Percentiles rank a stretch among this genome's conserved stretches.
Conservation (phyloP, 1,284 basidiomycete species). For the Trametes polyzona region DNA sequence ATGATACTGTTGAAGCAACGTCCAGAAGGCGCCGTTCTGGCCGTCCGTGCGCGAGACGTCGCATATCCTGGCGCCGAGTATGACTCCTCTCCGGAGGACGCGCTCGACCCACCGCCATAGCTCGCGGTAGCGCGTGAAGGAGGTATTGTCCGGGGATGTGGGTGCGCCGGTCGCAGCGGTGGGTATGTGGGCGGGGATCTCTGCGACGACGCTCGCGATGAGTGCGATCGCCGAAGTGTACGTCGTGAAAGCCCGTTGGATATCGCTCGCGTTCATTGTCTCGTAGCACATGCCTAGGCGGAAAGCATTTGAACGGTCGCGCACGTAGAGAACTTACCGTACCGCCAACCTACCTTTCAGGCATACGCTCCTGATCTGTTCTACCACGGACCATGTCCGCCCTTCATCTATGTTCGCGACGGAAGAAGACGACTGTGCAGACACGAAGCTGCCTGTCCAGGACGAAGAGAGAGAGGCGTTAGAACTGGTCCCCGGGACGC, state of each 20-base stretch:
- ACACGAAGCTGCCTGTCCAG: constrained; percentile 50
- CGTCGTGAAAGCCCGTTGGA: constrained; percentile 50
- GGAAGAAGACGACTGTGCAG: constrained; percentile 43
- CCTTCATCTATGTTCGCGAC: constrained; percentile 62
- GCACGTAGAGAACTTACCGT: not conserved
- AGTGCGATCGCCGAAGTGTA: constrained; percentile 62
- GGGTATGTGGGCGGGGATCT: constrained; percentile 47
- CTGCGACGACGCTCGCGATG: constrained; percentile 53
- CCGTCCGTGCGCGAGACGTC: constrained; percentile 40
- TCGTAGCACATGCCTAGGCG: constrained; percentile 55
- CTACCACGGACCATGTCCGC: constrained; percentile 65
- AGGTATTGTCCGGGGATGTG: constrained; percentile 45
- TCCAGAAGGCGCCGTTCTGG: constrained; percentile 50
- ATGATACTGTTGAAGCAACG: constrained; percentile 65
- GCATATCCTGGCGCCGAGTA: constrained; percentile 55
- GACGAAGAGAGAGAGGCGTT: constrained; percentile 50
- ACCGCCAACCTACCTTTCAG: constrained; percentile 57
- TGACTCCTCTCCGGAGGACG: constrained; percentile 68
- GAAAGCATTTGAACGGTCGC: constrained; percentile 1
- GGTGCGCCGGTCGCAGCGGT: constrained; percentile 33
- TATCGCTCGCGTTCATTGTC: constrained; percentile 51
- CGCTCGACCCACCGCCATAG: constrained; percentile 82
- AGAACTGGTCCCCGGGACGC: constrained; percentile 38
- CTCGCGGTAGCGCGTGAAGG: constrained; percentile 69
- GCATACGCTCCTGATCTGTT: constrained; percentile 68